These are phyloP conservation scores for Cystoderma amianthinum DNA, from an alignment of 768 basidiomycete genomes.

Conservation along the genomic window DNA sequence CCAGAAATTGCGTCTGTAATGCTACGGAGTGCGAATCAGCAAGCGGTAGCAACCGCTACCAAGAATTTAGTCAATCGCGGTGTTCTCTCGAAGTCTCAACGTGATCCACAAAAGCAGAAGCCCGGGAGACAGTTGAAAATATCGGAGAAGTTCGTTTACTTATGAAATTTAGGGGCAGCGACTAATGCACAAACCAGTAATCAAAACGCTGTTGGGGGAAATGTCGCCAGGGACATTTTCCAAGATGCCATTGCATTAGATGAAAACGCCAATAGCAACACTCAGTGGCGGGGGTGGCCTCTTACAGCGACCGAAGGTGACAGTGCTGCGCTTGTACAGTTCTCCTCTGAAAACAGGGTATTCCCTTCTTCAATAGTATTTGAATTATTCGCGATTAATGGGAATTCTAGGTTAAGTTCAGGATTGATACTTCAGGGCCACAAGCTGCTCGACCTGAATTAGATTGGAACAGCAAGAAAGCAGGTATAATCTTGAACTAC, in stretches of 20 bases:
- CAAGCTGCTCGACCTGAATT: slow-evolving; percentile 46
- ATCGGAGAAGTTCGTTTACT: slow-evolving; percentile 48
- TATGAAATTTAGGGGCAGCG: slow-evolving; percentile 1
- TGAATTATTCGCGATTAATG: too few relatives aligned
- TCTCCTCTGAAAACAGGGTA: slow-evolving; percentile 80
- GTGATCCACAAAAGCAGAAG: slow-evolving; percentile 52
- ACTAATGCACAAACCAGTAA: slow-evolving; percentile 35
- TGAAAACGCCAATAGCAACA: slow-evolving; percentile 41
- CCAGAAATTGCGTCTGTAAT: slow-evolving; percentile 49
- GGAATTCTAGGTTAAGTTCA: slow-evolving; percentile 56
- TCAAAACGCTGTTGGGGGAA: slow-evolving; percentile 59
- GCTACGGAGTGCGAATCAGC: slow-evolving; percentile 50
- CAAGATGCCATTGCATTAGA: slow-evolving; percentile 66
- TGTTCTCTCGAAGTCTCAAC: slow-evolving; percentile 58
- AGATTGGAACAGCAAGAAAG: slow-evolving; percentile 89
- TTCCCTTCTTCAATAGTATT: not conserved
- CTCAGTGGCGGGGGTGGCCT: slow-evolving; percentile 72
- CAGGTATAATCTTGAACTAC: too few relatives aligned
- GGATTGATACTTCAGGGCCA: slow-evolving; percentile 58
- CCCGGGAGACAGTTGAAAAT: slow-evolving; percentile 76
- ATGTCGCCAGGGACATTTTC: slow-evolving; percentile 55
- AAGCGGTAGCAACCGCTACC: slow-evolving; percentile 46
- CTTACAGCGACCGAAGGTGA: slow-evolving; percentile 78
- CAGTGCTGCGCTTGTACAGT: slow-evolving; percentile 63
- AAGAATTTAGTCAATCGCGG: slow-evolving; percentile 56